A percentile compares a stretch with the other conserved stretches of the same genome.
Conservation (phyloP, 2,329 filamentous ascomycete genomes). For the Cordyceps pruinosa region DNA sequence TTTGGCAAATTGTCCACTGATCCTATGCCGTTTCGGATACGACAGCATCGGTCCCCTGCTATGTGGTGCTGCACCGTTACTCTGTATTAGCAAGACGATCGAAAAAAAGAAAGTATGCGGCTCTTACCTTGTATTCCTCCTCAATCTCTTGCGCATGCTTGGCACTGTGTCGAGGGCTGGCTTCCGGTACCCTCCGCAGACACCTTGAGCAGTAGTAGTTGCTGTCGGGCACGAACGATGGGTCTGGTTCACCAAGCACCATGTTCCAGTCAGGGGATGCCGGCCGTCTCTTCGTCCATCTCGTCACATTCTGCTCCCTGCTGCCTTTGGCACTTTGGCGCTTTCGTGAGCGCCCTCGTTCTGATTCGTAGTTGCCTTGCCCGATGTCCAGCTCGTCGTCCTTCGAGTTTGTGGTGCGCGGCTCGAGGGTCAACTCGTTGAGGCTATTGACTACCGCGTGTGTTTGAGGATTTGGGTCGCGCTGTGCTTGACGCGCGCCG, state of each 20-base stretch:
- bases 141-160: slow-evolving; percentile 13
- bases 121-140: slow-evolving; percentile 19
- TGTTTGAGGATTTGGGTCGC: not conserved
- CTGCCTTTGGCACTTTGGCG: not conserved
- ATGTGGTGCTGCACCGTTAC: slow-evolving; percentile 19
- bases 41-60: slow-evolving; percentile 19
- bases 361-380: not conserved
- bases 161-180: slow-evolving; percentile 16
- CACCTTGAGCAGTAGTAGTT: slow-evolving; percentile 29
- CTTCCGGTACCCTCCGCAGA: slow-evolving; percentile 23
- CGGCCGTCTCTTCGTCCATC: not conserved
- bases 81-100: not conserved
- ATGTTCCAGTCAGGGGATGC: slow-evolving; percentile 23
- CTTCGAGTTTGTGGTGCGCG: not conserved
- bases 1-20: slow-evolving; percentile 21
- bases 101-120: not conserved
- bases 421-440: not conserved
- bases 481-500: not conserved
- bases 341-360: not conserved
- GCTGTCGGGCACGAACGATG: slow-evolving; percentile 20
- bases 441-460: not conserved
- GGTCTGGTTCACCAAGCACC: slow-evolving; percentile 19
- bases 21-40: slow-evolving; percentile 21
- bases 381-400: not conserved
- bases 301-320: not conserved